These are phyloP conservation scores for Daldinia grandis DNA, from an alignment of 495 filamentous ascomycete species.

Conservation along the genomic window DNA sequence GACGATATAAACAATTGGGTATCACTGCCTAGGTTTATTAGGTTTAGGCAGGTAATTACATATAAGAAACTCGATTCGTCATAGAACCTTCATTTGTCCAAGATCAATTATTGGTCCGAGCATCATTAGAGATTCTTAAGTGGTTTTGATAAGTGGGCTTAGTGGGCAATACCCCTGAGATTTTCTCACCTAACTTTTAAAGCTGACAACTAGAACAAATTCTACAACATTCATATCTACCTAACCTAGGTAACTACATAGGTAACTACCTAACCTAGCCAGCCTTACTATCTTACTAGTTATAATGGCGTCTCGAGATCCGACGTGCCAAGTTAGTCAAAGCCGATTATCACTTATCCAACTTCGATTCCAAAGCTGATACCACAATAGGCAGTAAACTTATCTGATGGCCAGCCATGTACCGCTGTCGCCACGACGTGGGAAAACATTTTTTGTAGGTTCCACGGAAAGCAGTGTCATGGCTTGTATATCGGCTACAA, in stretches of 20 bases:
- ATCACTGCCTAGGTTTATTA: too few species aligned
- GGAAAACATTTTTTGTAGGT: slow-evolving; percentile 58
- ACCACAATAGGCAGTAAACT: slow-evolving; percentile 48
- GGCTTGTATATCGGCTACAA: slow-evolving; percentile 63
- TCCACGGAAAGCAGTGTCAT: slow-evolving; percentile 57
- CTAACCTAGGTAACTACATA: too few species aligned
- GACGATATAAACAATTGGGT: not conserved
- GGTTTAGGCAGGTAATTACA: not conserved
- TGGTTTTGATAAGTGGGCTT: not conserved
- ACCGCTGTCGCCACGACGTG: slow-evolving; percentile 48
- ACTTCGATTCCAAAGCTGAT: slow-evolving; percentile 1
- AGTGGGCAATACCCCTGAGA: not conserved
- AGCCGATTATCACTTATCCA: not conserved
- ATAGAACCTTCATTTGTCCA: not conserved
- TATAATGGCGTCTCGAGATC: slow-evolving; percentile 15
- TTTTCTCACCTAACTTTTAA: not conserved
- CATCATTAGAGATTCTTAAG: not conserved
- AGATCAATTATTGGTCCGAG: not conserved
- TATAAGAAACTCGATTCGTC: not conserved
- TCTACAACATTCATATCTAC: not conserved
- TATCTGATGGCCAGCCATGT: slow-evolving; percentile 52
- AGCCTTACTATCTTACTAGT: not conserved
- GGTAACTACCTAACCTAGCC: too few species aligned
- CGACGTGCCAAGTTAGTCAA: slow-evolving; percentile 36
- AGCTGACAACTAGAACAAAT: not conserved